Percentiles rank a stretch among this genome's conserved stretches.
Evolutionary conservation across 179 eudicot genomes (phyloP).

Genomic region (Beta macrorhiza): DNA sequence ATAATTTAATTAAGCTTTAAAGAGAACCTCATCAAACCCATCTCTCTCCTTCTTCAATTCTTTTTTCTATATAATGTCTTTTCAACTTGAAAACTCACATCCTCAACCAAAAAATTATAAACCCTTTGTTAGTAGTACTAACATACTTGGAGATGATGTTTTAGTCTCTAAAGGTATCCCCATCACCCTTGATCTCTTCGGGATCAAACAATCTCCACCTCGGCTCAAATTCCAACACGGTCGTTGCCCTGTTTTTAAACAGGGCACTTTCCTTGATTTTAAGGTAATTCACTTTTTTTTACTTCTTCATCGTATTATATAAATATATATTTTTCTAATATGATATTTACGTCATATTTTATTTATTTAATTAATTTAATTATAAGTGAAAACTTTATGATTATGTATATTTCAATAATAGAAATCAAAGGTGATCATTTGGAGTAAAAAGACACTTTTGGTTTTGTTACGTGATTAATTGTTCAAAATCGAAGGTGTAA

Average conservation of each 20-base stretch:
- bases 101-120: constrained; percentile 13
- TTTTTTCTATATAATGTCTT: constrained; percentile 34
- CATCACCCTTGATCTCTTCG: constrained; percentile 34
- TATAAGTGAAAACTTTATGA: neutral
- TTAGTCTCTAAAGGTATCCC: constrained; percentile 18
- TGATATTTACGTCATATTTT: neutral
- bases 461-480: constrained; percentile 7
- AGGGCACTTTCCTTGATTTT: neutral
- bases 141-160: neutral
- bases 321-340: neutral
- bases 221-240: neutral
- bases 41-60: neutral
- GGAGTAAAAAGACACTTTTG: neutral
- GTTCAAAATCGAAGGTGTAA: neutral
- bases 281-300: constrained; percentile 18
- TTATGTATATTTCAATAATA: neutral
- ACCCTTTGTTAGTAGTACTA: constrained; percentile 6
- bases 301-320: neutral
- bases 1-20: constrained; percentile 30
- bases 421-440: neutral
- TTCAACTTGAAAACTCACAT: constrained; percentile 24
- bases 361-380: no score
- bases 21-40: constrained; percentile 24
- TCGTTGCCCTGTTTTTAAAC: neutral
- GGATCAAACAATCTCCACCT: constrained; percentile 13